These are phyloP conservation scores for Poa annua DNA, from an alignment of 176 grass and related monocot genomes.

Conservation along the genomic window DNA sequence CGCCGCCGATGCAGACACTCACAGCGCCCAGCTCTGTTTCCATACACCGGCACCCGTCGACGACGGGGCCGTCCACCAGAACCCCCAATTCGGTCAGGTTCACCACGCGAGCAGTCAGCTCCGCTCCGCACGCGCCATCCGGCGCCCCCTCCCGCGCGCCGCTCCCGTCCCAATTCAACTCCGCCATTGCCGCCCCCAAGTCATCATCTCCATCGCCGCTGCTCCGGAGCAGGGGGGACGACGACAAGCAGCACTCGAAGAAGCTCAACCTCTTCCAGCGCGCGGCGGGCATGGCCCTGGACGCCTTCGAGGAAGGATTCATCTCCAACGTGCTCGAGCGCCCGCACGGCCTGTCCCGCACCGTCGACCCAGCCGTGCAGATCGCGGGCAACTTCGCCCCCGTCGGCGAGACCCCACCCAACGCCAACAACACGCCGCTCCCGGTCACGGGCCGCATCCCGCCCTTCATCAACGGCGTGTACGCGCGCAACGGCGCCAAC, in stretches of 20 bases:
- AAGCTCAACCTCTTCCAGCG: conserved; percentile 61
- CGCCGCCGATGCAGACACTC: conserved; percentile 36
- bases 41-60: conserved; percentile 39
- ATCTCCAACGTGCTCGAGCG: conserved; percentile 65
- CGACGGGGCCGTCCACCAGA: not conserved
- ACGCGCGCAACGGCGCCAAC: conserved; percentile 92
- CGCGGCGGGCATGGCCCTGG: conserved; percentile 58
- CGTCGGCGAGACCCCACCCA: conserved; percentile 58
- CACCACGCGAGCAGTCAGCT: conserved; percentile 41
- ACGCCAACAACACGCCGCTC: conserved; percentile 11
- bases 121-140: conserved; percentile 7
- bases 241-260: not conserved
- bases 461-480: conserved; percentile 74
- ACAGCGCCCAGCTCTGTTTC: conserved; percentile 34
- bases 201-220: no score
- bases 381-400: conserved; percentile 89
- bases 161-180: not conserved
- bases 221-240: no score
- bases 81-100: conserved; percentile 32
- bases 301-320: conserved; percentile 74
- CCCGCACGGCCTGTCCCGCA: conserved; percentile 62
- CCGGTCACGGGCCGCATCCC: conserved; percentile 65
- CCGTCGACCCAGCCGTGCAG: conserved; percentile 75
- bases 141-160: not conserved
- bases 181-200: conserved; percentile 42